A percentile compares a stretch with the other conserved stretches of the same genome.
phyloP scores from a whole-genome alignment of 495 filamentous ascomycete genomes.

The Podospora australis region DNA sequence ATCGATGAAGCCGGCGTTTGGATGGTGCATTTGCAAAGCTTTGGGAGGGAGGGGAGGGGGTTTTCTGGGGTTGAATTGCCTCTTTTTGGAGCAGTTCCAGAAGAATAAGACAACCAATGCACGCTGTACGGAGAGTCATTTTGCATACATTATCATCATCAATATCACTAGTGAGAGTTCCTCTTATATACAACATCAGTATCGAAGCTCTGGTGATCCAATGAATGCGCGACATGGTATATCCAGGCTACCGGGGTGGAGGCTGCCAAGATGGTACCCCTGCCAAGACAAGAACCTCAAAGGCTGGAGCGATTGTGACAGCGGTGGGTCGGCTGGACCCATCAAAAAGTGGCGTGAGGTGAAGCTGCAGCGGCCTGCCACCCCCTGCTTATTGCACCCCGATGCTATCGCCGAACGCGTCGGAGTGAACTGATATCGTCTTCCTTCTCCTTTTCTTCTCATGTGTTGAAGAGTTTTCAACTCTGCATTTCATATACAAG shows the following conservation, averaged over 20 bases:
- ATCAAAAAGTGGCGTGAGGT: conserved; percentile 13
- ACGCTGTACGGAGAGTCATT: conserved; percentile 4
- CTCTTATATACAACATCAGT: neutral
- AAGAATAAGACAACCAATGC: neutral
- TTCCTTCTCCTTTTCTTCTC: neutral
- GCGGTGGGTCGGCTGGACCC: no score
- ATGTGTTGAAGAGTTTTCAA: neutral
- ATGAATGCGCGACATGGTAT: no score
- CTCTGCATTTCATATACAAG: neutral
- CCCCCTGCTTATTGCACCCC: neutral
- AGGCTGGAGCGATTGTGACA: neutral
- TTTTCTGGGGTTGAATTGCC: conserved; percentile 3
- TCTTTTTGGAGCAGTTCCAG: conserved; percentile 7
- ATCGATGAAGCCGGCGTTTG: conserved; percentile 14
- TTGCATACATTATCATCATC: conserved; percentile 12
- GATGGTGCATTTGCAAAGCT: conserved; percentile 1
- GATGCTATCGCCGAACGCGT: no score
- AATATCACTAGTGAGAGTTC: neutral
- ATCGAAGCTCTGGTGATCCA: neutral
- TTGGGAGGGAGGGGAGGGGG: neutral
- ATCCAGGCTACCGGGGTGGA: no score
- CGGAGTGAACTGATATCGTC: no score
- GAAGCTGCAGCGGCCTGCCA: neutral
- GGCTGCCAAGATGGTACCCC: no score
- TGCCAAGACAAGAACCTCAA: neutral